Evolutionary conservation across 176 grass and related monocot species (phyloP), one percentile per base, ranked within the genome.

Genomic region (Guadua angustifolia): DNA sequence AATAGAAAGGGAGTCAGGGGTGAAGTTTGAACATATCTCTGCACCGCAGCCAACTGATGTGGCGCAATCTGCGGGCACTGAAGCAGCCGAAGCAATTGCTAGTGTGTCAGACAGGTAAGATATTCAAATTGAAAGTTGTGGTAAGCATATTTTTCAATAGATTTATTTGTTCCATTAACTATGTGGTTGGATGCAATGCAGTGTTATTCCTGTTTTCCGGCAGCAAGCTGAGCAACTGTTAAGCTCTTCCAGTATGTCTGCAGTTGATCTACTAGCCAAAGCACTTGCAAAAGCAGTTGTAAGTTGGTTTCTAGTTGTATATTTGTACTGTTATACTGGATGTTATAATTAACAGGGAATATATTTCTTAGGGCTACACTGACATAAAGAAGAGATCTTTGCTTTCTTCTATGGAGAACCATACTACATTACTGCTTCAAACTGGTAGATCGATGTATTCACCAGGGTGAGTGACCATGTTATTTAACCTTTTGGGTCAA

Each of bases 331-430:
- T 78, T 43, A 21, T 18, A 63, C 44, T 74, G 2, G 25, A 21
- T 63, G 76, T 74, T 15, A 6, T 76, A 79, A 16, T 69, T 90
- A 80, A 84, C 67, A 12, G 0, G 18, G 58, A 77, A 71, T 88
- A 18, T 50, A 22, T 88, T 64, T 81, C 62, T 53, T 69, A 96
- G 97, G 97, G 97, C 9, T 99, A 94, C 64, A 89, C 80, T 50
- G 91, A 99, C 85, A 99, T 99, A 84, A 99, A 99, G 73, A 99
- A 92, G 73, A 92, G 97, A 60, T 99, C 97, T 1, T 74, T 99
- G 71, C 90, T 99, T 25, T 94, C 93, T 53, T 92, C 89, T 5
- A 92, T 99, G 97, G 97, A 99, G 61, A 86, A 89, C 63, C 85
- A 92, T 74, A 89, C 78, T 14, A 99, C 97, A 72, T 74, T 96